Evolutionary conservation across 768 basidiomycete species (phyloP).

Genomic region (Lepiota venenata): DNA sequence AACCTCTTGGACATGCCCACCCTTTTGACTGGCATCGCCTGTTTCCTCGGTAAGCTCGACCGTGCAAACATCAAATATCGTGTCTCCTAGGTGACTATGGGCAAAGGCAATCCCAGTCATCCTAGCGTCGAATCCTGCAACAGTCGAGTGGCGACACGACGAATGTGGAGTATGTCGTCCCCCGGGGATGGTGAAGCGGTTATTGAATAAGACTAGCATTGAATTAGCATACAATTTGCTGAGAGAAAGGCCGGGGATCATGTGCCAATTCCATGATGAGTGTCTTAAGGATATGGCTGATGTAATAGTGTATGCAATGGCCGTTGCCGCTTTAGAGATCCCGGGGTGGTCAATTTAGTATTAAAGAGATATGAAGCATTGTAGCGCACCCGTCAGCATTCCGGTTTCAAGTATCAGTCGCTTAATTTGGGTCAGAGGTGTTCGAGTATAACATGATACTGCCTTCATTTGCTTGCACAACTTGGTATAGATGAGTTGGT

Average conservation of each 20-base stretch:
- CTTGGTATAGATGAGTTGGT: not conserved
- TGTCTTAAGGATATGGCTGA: not conserved
- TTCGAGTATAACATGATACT: not conserved
- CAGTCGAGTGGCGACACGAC: not conserved
- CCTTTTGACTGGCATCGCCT: too few species aligned
- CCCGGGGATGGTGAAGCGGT: not conserved
- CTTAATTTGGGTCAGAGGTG: not conserved
- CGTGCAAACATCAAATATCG: too few species aligned
- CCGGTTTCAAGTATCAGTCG: constrained; percentile 2
- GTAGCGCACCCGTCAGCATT: not conserved
- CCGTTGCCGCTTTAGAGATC: not conserved
- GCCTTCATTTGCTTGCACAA: not conserved
- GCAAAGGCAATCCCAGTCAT: not conserved
- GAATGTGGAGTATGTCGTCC: not conserved
- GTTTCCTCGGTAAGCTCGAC: too few species aligned
- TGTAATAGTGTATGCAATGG: not conserved
- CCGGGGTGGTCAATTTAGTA: too few species aligned
- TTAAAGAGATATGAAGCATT: too few species aligned
- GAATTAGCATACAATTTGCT: constrained; percentile 5
- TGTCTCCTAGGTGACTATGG: not conserved
- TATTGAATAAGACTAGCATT: constrained; percentile 4
- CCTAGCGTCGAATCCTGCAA: not conserved
- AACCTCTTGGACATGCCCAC: too few species aligned
- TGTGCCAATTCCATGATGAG: not conserved
- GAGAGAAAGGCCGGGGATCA: constrained; percentile 3